Conservation (phyloP, 2,329 filamentous ascomycete species). For the Fusarium tjaetaba region DNA sequence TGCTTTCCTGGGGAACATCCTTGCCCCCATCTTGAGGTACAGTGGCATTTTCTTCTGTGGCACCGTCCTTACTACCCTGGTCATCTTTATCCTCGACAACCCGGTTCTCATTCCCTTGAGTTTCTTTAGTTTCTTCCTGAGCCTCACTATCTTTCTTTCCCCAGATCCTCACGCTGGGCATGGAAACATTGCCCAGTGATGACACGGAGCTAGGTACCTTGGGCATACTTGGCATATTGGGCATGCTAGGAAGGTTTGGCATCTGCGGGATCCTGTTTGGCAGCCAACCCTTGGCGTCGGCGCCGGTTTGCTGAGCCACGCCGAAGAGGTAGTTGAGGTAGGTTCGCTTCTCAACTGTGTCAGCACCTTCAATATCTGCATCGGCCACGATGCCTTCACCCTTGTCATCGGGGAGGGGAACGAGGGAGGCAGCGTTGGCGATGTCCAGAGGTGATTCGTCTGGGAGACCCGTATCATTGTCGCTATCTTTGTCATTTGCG, state of each 20-base stretch:
- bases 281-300: slow-evolving; percentile 55
- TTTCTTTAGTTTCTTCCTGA: background rate
- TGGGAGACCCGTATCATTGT: slow-evolving; percentile 38
- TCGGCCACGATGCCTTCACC: slow-evolving; percentile 46
- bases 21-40: background rate
- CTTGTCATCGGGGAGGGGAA: slow-evolving; percentile 57
- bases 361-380: slow-evolving; percentile 46
- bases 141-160: slow-evolving; percentile 34
- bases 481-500: slow-evolving; percentile 1
- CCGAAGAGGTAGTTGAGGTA: slow-evolving; percentile 62
- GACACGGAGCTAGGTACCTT: slow-evolving; percentile 44
- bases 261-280: slow-evolving; percentile 54
- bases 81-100: background rate
- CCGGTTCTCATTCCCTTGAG: background rate
- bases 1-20: background rate
- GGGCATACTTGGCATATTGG: slow-evolving; percentile 46
- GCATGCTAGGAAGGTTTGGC: slow-evolving; percentile 48
- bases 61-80: background rate
- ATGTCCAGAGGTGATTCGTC: slow-evolving; percentile 60
- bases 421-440: slow-evolving; percentile 60
- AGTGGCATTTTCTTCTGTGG: background rate
- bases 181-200: slow-evolving; percentile 44
- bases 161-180: slow-evolving; percentile 48
- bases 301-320: slow-evolving; percentile 60
- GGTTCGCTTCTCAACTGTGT: slow-evolving; percentile 50